Evolutionary conservation across 768 basidiomycete genomes (phyloP).

Genomic region (Calocybe cyanea): DNA sequence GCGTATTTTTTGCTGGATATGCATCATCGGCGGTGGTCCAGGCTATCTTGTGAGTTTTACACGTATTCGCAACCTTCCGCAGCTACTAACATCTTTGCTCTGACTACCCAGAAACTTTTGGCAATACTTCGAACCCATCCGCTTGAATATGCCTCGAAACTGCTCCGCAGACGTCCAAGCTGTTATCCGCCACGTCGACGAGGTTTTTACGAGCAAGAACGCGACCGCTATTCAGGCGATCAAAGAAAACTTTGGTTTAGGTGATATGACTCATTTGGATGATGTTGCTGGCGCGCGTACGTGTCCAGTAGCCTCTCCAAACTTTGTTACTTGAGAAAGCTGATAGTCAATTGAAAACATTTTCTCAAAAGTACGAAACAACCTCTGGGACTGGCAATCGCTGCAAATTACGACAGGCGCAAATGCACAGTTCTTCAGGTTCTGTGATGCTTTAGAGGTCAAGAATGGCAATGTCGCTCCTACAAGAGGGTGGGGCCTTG

Average conservation of each 20-base stretch:
- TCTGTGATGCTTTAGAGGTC: slow-evolving; percentile 67
- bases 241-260: slow-evolving; percentile 59
- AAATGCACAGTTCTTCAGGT: slow-evolving; percentile 45
- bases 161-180: slow-evolving; percentile 70
- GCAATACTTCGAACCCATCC: slow-evolving; percentile 71
- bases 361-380: slow-evolving; percentile 51
- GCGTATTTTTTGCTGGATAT: slow-evolving; percentile 58
- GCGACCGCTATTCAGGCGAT: slow-evolving; percentile 45
- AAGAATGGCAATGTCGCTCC: slow-evolving; percentile 49
- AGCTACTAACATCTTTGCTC: neutral
- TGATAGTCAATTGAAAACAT: too few species aligned
- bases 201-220: slow-evolving; percentile 45
- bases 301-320: too few species aligned
- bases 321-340: too few species aligned
- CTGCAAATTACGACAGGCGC: slow-evolving; percentile 51
- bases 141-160: slow-evolving; percentile 65
- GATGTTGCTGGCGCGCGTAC: slow-evolving; percentile 60
- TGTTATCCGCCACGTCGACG: slow-evolving; percentile 58
- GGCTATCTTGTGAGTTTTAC: slow-evolving; percentile 41
- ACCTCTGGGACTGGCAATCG: slow-evolving; percentile 66
- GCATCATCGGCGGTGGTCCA: slow-evolving; percentile 65
- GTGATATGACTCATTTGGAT: slow-evolving; percentile 52
- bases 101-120: slow-evolving; percentile 42
- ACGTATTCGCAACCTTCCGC: neutral
- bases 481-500: slow-evolving; percentile 55